A percentile compares a stretch with the other conserved stretches of the same genome.
Evolutionary conservation across 352 stramenopile genomes (phyloP).

Genomic region (Pythium phragmiticola): DNA sequence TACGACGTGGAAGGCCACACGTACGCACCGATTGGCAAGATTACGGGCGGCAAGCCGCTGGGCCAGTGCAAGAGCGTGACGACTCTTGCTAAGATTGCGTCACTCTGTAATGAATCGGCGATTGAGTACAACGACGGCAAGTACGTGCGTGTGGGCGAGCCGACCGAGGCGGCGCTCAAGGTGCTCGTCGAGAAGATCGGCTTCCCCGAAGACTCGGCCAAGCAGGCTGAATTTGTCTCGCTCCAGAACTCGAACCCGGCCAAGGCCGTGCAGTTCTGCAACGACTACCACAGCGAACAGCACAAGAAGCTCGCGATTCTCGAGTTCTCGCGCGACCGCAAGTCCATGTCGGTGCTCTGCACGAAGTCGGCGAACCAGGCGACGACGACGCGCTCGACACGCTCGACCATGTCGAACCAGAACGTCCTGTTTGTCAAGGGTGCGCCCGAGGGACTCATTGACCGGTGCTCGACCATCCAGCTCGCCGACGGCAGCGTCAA

Average conservation of each 20-base stretch:
- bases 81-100: conserved; percentile 89
- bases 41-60: conserved; percentile 42
- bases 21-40: conserved; percentile 89
- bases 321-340: conserved; percentile 96
- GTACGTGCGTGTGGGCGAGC: conserved; percentile 92
- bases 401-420: conserved; percentile 59
- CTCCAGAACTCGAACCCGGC: conserved; percentile 59
- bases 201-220: conserved; percentile 61
- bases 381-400: conserved; percentile 55
- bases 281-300: conserved; percentile 72
- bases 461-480: conserved; percentile 94
- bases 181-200: conserved; percentile 95
- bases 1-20: conserved; percentile 93
- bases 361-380: conserved; percentile 31
- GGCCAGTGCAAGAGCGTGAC: conserved; percentile 75
- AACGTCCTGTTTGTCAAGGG: conserved; percentile 99
- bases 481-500: conserved; percentile 91
- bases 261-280: conserved; percentile 82
- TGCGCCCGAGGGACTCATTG: conserved; percentile 95
- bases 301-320: conserved; percentile 93
- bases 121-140: conserved; percentile 89
- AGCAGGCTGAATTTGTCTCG: conserved; percentile 61
- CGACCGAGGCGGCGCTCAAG: conserved; percentile 96
- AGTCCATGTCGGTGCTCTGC: conserved; percentile 97
- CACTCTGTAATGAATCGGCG: conserved; percentile 97